Percentiles rank a stretch among this genome's conserved stretches.
These are phyloP conservation scores for Beauveria varroae DNA, from an alignment of 2,329 filamentous ascomycete species.

Conservation along the genomic window DNA sequence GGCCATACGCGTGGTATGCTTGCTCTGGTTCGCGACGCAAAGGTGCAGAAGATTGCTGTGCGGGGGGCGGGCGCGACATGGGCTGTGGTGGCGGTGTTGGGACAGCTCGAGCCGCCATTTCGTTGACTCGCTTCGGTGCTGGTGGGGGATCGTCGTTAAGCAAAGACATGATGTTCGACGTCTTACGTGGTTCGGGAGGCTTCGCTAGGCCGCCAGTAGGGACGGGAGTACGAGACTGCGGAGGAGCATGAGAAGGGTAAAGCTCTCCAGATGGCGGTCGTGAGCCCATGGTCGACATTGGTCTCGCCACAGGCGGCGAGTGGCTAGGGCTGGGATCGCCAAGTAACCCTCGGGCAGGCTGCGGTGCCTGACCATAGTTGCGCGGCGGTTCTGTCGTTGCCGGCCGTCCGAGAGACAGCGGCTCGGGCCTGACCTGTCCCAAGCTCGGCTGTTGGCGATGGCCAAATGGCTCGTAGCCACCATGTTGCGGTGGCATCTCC, in stretches of 20 bases:
- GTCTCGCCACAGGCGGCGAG: conserved; percentile 32
- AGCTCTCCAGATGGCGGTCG: conserved; percentile 18
- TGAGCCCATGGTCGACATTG: conserved; percentile 27
- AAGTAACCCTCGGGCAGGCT: conserved; percentile 32
- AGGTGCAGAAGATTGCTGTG: conserved; percentile 31
- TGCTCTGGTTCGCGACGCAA: conserved; percentile 43
- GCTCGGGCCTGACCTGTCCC: conserved; percentile 33
- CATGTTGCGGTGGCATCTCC: conserved; percentile 32
- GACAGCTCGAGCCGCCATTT: conserved; percentile 40
- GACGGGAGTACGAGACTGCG: conserved; percentile 18
- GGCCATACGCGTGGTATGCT: conserved; percentile 39
- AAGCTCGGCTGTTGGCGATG: conserved; percentile 32
- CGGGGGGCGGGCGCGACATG: conserved; percentile 34
- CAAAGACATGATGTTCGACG: conserved; percentile 55
- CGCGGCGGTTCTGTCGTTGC: conserved; percentile 38
- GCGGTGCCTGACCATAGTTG: conserved; percentile 26
- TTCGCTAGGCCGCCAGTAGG: conserved; percentile 30
- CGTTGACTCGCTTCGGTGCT: conserved; percentile 43
- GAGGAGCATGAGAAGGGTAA: conserved; percentile 25
- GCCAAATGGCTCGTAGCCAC: conserved; percentile 37
- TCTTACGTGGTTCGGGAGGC: conserved; percentile 47
- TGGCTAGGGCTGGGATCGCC: conserved; percentile 29
- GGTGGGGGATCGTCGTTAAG: conserved; percentile 51
- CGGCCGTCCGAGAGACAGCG: conserved; percentile 29
- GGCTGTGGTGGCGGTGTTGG: conserved; percentile 42